A percentile compares a stretch with the other conserved stretches of the same genome.
Conservation (phyloP, 352 stramenopile species). For the Elongisporangium prolatum region DNA sequence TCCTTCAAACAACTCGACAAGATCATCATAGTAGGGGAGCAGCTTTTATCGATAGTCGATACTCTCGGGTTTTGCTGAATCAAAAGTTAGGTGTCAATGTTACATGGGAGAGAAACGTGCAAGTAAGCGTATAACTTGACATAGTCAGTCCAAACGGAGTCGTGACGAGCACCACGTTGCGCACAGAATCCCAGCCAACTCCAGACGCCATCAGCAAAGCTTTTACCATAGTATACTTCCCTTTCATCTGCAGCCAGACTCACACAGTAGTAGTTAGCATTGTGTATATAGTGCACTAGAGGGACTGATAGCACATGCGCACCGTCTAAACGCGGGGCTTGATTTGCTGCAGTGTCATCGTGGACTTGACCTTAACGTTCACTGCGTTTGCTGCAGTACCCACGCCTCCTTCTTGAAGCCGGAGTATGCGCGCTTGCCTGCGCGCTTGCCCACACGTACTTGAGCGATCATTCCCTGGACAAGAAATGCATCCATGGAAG, state of each 20-base stretch:
- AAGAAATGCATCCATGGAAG: no score
- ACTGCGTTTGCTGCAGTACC: neutral
- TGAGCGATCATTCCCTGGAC: slow-evolving; percentile 2
- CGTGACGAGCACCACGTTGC: slow-evolving; percentile 2
- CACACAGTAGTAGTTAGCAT: no score
- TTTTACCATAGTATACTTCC: slow-evolving; percentile 1
- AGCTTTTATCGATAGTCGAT: slow-evolving; percentile 1
- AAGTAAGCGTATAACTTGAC: neutral
- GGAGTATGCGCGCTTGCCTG: slow-evolving; percentile 1
- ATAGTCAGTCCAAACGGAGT: slow-evolving; percentile 3
- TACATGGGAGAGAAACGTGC: neutral
- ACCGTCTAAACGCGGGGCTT: slow-evolving; percentile 1
- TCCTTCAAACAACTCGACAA: slow-evolving; percentile 1
- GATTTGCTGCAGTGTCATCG: slow-evolving; percentile 1
- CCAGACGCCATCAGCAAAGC: slow-evolving; percentile 1
- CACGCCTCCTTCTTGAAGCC: slow-evolving; percentile 8
- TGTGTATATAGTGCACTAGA: neutral
- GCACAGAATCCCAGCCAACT: slow-evolving; percentile 1
- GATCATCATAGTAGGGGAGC: slow-evolving; percentile 1
- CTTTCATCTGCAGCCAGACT: slow-evolving; percentile 1
- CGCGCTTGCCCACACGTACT: no score
- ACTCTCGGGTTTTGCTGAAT: slow-evolving; percentile 2
- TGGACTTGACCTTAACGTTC: slow-evolving; percentile 1
- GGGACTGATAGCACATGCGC: neutral
- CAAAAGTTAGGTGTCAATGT: neutral